Percentiles rank a stretch among this genome's conserved stretches.
Evolutionary conservation across 768 basidiomycete species (phyloP).

Genomic region (Termitomyces sp.): DNA sequence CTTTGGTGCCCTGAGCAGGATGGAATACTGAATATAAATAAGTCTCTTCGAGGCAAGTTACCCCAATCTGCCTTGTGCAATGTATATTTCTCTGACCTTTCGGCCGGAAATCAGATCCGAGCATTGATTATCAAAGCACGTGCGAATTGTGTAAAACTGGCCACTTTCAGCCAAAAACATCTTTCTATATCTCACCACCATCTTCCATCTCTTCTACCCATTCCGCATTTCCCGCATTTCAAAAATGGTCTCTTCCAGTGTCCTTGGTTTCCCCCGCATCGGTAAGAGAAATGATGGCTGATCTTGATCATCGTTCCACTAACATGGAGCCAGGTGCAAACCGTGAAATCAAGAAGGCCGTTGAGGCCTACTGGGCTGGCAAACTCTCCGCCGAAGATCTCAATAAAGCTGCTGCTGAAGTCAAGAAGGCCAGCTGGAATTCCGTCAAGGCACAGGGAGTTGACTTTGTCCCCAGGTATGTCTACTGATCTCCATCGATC

Average conservation of each 20-base stretch:
- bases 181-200: slow-evolving; percentile 23
- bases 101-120: slow-evolving; percentile 18
- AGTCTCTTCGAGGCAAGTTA: background rate
- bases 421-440: slow-evolving; percentile 87
- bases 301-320: background rate
- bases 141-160: slow-evolving; percentile 28
- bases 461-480: slow-evolving; percentile 87
- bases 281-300: slow-evolving; percentile 36
- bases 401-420: slow-evolving; percentile 79
- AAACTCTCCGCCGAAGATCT: slow-evolving; percentile 87
- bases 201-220: slow-evolving; percentile 19
- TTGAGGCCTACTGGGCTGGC: slow-evolving; percentile 97
- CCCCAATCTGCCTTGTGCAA: background rate
- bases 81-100: background rate
- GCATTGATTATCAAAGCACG: slow-evolving; percentile 32
- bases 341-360: slow-evolving; percentile 96
- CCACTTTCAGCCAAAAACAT: slow-evolving; percentile 14
- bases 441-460: slow-evolving; percentile 81
- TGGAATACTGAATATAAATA: background rate
- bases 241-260: slow-evolving; percentile 75
- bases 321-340: slow-evolving; percentile 61
- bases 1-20: background rate
- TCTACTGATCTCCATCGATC: slow-evolving; percentile 15
- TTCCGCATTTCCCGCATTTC: slow-evolving; percentile 4
- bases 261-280: slow-evolving; percentile 92